Conservation (phyloP, 2,329 filamentous ascomycete species). For the Fragosphaeria purpurea region DNA sequence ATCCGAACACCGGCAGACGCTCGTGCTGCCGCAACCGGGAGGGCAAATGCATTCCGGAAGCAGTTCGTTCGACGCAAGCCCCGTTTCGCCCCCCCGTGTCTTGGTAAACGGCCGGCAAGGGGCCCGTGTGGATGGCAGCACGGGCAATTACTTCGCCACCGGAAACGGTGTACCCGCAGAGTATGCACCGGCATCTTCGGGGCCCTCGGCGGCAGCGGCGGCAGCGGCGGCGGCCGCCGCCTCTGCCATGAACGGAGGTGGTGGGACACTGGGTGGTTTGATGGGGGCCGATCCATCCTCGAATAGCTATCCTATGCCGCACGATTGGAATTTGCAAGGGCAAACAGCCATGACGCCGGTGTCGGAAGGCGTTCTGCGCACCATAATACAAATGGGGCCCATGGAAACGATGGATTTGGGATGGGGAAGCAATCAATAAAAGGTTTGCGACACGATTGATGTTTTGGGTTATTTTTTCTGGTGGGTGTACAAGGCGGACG, state of each 20-base stretch:
- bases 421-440: constrained; percentile 30
- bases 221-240: neutral
- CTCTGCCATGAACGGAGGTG: neutral
- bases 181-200: constrained; percentile 8
- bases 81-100: constrained; percentile 27
- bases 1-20: constrained; percentile 30
- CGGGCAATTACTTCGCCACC: constrained; percentile 30
- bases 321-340: constrained; percentile 33
- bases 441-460: too few relatives aligned
- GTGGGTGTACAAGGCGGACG: too few relatives aligned
- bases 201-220: neutral
- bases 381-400: constrained; percentile 47
- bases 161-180: neutral
- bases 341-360: constrained; percentile 43
- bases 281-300: constrained; percentile 22
- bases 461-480: too few relatives aligned
- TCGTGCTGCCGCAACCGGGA: constrained; percentile 13
- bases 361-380: constrained; percentile 46
- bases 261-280: constrained; percentile 2
- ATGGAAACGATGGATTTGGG: constrained; percentile 50
- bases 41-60: constrained; percentile 16
- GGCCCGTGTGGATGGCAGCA: constrained; percentile 24
- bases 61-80: constrained; percentile 43
- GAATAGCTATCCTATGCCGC: constrained; percentile 30
- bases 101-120: constrained; percentile 6